Evolutionary conservation across 148 eudicot genomes (phyloP), one percentile per base, ranked within the genome.

Genomic region (Amaranthus cruentus): DNA sequence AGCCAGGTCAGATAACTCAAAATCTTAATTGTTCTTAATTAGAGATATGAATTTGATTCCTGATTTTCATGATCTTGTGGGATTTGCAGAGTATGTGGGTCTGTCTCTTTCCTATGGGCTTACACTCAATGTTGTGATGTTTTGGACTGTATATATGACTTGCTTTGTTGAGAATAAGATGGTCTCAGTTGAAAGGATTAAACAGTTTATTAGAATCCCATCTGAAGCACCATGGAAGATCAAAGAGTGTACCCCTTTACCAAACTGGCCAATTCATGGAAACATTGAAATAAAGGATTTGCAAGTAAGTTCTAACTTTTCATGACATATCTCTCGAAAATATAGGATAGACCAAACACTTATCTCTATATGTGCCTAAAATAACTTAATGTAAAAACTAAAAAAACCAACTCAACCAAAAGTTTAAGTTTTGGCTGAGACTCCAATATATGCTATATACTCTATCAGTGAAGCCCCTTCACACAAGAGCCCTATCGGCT

Each of bases 101-200:
- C 75, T 93, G 68, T 79, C 91, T 43, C 90, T 93, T 70, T 93
- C 98, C 0, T 93, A 93, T 66, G 98, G 98, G 7, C 69, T 93
- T 80, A 84, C 98, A 9, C 93, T 93, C 57, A 90, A 90, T 62
- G 75, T 81, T 10, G 83, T 81, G 73, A 78, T 93, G 69, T 93
- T 86, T 70, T 87, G 76, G 79, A 83, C 96, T 2, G 69, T 90
- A 75, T 93, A 83, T 73, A 85, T 87, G 87, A 93, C 96, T 66
- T 93, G 98, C 80, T 85, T 88, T 65, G 79, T 93, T 72, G 98
- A 93, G 84, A 93, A 93, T 66, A 86, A 76, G 71, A 88, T 93
- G 98, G 96, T 93, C 63, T 93, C 98, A 6, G 98, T 93, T 68
- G 98, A 93, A 79, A 90, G 98, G 73, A 75, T 93, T 68, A 90